Conservation (phyloP, 768 basidiomycete genomes). For the Boletus sensibilis region DNA sequence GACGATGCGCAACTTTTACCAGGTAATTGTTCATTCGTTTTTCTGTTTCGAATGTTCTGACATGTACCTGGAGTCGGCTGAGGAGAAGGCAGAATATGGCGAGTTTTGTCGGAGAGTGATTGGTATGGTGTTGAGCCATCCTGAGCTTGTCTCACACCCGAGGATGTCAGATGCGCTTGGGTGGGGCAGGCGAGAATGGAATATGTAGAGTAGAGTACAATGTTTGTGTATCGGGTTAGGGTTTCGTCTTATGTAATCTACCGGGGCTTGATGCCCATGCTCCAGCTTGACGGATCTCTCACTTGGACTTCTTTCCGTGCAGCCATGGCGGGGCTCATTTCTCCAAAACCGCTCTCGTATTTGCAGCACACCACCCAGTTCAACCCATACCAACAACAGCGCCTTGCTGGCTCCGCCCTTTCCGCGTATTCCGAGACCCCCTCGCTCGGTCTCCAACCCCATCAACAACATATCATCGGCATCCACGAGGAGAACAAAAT, state of each 20-base stretch:
- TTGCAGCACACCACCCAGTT: slow-evolving; percentile 62
- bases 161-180: slow-evolving; percentile 33
- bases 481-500: slow-evolving; percentile 80
- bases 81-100: slow-evolving; percentile 31
- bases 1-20: slow-evolving; percentile 47
- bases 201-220: not conserved
- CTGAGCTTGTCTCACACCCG: slow-evolving; percentile 33
- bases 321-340: slow-evolving; percentile 60
- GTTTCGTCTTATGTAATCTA: slow-evolving; percentile 29
- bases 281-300: slow-evolving; percentile 10
- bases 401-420: slow-evolving; percentile 26
- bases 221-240: slow-evolving; percentile 22
- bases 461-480: slow-evolving; percentile 53
- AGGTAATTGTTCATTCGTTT: slow-evolving; percentile 35
- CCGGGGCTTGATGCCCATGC: not conserved
- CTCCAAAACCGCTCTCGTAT: slow-evolving; percentile 61
- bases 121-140: slow-evolving; percentile 26
- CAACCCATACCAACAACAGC: slow-evolving; percentile 57
- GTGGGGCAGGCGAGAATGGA: slow-evolving; percentile 28
- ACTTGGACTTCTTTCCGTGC: slow-evolving; percentile 8
- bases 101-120: slow-evolving; percentile 38
- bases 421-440: slow-evolving; percentile 61
- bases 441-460: slow-evolving; percentile 50
- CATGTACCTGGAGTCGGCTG: slow-evolving; percentile 7
- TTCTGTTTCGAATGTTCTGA: slow-evolving; percentile 3